Evolutionary conservation across 2,329 filamentous ascomycete species (phyloP), one percentile per base, ranked within the genome.

Genomic region (Ceratocystis papillata): DNA sequence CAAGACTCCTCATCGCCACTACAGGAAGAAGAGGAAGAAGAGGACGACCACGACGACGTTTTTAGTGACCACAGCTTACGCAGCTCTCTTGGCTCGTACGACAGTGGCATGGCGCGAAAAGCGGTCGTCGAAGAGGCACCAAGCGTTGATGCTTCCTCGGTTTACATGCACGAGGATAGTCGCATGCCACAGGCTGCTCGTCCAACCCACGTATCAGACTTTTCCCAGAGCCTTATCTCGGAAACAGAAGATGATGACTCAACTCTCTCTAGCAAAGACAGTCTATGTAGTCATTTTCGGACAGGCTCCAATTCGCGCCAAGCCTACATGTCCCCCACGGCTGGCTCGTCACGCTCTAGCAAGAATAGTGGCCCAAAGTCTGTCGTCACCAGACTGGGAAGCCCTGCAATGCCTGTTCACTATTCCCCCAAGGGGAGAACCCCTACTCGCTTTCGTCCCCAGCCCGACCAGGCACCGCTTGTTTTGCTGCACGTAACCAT

Each of bases 401-500:
- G 82, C 46, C 82, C 82, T 1, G 77, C 74, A 17, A 72, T 75
- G 2, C 78, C 80, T 1, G 75, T 77, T 0, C 81, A 83, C 68
- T 82, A 80, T 69, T 82, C 81, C 2, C 79, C 81, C 28, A 84
- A 82, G 72, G 79, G 79, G 70, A 75, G 74, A 60, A 86, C 84
- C 4, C 81, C 84, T 1, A 78, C 81, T 22, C 77, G 85, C 5
- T 82, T 87, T 72, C 83, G 81, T 74, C 78, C 78, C 69, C 80
- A 80, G 65, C 82, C 83, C 62, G 81, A 80, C 63, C 82, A 83
- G 63, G 73, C 79, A n/a, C 89, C 89, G 2, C 79, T 94, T 1
- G 87, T 94, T 1, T 78, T 94, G 60, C 78, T 94, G 3, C 89
- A 94, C 70, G 86, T 89, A 45, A 92, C 88, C 0, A 78, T 93